Evolutionary conservation across 768 basidiomycete genomes (phyloP).

Genomic region (Russula sp.): DNA sequence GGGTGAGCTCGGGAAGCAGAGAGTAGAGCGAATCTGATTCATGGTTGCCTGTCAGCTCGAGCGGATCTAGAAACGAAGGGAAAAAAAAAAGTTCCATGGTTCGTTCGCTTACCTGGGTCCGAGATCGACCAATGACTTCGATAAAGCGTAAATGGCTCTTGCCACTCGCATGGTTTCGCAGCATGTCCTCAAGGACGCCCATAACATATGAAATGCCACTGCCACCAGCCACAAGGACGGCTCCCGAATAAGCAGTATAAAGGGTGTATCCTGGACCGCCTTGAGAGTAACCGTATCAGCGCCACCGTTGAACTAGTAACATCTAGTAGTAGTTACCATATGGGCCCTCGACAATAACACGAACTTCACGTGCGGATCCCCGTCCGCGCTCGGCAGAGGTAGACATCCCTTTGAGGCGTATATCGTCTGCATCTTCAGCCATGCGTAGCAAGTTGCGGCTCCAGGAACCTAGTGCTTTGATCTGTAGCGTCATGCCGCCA

Average conservation of each 20-base stretch:
- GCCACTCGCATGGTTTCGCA: slow-evolving; percentile 40
- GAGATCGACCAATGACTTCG: slow-evolving; percentile 55
- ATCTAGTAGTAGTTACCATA: slow-evolving; percentile 41
- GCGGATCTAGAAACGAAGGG: neutral
- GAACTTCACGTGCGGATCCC: slow-evolving; percentile 32
- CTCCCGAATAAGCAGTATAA: slow-evolving; percentile 49
- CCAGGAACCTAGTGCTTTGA: slow-evolving; percentile 45
- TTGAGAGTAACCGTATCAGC: slow-evolving; percentile 32
- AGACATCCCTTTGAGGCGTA: slow-evolving; percentile 22
- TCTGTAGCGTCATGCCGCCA: too few species aligned
- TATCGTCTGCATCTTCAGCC: slow-evolving; percentile 36
- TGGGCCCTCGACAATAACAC: slow-evolving; percentile 53
- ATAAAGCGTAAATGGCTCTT: slow-evolving; percentile 44
- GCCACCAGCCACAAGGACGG: slow-evolving; percentile 57
- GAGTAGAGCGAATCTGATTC: slow-evolving; percentile 39
- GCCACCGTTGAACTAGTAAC: neutral
- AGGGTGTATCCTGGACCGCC: slow-evolving; percentile 48
- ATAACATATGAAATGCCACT: slow-evolving; percentile 60
- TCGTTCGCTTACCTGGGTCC: slow-evolving; percentile 45
- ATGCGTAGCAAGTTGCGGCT: slow-evolving; percentile 45
- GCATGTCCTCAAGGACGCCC: slow-evolving; percentile 50
- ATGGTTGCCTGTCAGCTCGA: slow-evolving; percentile 30
- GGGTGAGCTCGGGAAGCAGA: slow-evolving; percentile 40
- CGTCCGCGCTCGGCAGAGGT: slow-evolving; percentile 14
- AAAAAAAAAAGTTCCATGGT: slow-evolving; percentile 21